Percentiles rank a stretch among this genome's conserved stretches.
These are phyloP conservation scores for Chaetoceros muelleri DNA, from an alignment of 108 stramenopile genomes.

Conservation along the genomic window DNA sequence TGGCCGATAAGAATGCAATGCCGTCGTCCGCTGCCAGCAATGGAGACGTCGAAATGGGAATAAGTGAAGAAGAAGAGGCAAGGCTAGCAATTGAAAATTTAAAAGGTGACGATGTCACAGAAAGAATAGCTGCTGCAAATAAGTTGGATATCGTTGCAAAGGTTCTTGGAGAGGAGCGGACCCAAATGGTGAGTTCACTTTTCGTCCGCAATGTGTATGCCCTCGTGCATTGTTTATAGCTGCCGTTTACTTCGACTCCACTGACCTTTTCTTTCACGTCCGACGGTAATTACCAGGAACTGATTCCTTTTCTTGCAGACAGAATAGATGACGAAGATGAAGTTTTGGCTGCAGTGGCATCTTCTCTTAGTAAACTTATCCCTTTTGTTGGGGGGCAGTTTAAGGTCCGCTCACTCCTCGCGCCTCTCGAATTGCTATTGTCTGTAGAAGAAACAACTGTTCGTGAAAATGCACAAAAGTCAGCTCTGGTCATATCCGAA, in stretches of 20 bases:
- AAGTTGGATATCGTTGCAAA: slow-evolving; percentile 47
- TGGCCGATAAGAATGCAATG: neutral
- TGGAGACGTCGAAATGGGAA: neutral
- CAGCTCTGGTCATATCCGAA: slow-evolving; percentile 33
- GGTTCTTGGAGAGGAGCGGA: slow-evolving; percentile 60
- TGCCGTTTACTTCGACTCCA: neutral
- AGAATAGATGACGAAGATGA: slow-evolving; percentile 82
- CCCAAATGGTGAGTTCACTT: slow-evolving; percentile 39
- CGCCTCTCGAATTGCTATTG: slow-evolving; percentile 82
- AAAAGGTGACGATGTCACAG: slow-evolving; percentile 58
- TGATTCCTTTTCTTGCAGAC: slow-evolving; percentile 75
- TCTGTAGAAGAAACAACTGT: slow-evolving; percentile 75
- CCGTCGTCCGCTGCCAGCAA: neutral
- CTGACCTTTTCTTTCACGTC: too few species aligned
- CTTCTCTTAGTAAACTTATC: slow-evolving; percentile 50
- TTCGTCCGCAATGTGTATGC: neutral
- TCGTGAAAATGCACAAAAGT: slow-evolving; percentile 62
- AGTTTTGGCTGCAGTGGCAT: slow-evolving; percentile 60
- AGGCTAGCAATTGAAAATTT: slow-evolving; percentile 70
- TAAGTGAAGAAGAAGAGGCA: slow-evolving; percentile 61
- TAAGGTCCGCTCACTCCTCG: slow-evolving; percentile 52
- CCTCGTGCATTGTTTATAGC: neutral
- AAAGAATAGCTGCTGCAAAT: slow-evolving; percentile 53
- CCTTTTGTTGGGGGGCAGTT: slow-evolving; percentile 51
- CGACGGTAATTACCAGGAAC: slow-evolving; percentile 25